phyloP scores from a whole-genome alignment of 768 basidiomycete species.

The Pisolithus sp. region DNA sequence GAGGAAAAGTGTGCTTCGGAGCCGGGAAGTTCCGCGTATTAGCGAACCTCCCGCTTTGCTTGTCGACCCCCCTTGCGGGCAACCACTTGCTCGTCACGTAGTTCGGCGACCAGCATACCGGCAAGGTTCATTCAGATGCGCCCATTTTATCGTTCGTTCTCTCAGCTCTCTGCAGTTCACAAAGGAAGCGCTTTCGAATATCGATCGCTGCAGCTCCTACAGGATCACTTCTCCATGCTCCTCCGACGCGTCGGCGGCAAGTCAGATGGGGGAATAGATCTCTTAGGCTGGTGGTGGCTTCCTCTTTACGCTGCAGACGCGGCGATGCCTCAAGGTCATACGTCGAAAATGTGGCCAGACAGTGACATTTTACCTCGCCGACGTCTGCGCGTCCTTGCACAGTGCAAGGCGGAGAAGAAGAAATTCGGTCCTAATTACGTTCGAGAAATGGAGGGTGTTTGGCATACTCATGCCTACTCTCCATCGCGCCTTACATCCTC shows the following conservation, averaged over 20 bases:
- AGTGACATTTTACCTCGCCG: constrained; percentile 9
- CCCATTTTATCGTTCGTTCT: background rate
- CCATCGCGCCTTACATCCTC: background rate
- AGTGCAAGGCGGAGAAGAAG: constrained; percentile 89
- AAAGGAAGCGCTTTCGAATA: constrained; percentile 73
- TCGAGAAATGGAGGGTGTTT: constrained; percentile 88
- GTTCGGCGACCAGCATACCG: too few species aligned
- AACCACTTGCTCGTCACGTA: too few species aligned
- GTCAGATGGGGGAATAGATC: constrained; percentile 85
- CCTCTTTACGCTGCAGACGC: constrained; percentile 29
- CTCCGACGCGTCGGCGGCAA: constrained; percentile 76
- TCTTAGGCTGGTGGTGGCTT: constrained; percentile 92
- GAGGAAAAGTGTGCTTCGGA: constrained; percentile 5
- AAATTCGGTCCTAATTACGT: constrained; percentile 74
- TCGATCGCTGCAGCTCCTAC: constrained; percentile 55
- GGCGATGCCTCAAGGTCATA: background rate
- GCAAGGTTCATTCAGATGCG: background rate
- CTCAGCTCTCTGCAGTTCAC: constrained; percentile 46
- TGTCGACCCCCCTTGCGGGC: background rate
- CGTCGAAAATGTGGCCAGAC: background rate
- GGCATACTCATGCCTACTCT: constrained; percentile 31
- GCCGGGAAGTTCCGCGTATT: constrained; percentile 14
- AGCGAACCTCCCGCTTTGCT: background rate
- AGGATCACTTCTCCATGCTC: constrained; percentile 69
- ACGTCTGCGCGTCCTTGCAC: constrained; percentile 71